These are phyloP conservation scores for Dissophora globulifera DNA, from an alignment of 192 early-diverging fungal species.

Conservation along the genomic window DNA sequence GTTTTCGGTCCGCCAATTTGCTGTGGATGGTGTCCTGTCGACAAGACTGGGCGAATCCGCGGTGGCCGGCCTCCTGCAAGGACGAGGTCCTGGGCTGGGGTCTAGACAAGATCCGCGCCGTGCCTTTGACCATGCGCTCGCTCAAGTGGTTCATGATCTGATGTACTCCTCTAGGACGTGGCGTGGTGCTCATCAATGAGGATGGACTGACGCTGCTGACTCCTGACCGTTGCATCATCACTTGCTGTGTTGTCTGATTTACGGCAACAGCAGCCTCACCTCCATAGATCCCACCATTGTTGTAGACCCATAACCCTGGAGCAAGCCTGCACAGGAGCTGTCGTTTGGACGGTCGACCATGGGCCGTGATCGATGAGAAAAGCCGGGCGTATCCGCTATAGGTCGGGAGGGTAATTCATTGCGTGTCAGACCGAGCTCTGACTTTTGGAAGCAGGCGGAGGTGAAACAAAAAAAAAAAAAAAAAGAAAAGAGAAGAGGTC, in stretches of 20 bases:
- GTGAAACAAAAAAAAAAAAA: too few relatives aligned
- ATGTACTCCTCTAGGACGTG: constrained; percentile 15
- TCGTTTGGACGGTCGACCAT: constrained; percentile 17
- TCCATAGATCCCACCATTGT: constrained; percentile 42
- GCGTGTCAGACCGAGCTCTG: too few relatives aligned
- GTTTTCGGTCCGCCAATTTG: too few relatives aligned
- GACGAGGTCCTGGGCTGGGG: constrained; percentile 27
- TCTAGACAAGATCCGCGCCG: constrained; percentile 25
- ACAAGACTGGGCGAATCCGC: constrained; percentile 1
- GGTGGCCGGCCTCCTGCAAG: constrained; percentile 10
- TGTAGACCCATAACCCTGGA: constrained; percentile 47
- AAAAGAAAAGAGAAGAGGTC: not conserved
- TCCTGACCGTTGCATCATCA: constrained; percentile 40
- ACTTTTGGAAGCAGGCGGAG: too few relatives aligned
- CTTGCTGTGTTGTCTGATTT: constrained; percentile 49
- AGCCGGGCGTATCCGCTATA: constrained; percentile 6
- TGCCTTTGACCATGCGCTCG: constrained; percentile 33
- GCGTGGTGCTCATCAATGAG: constrained; percentile 1
- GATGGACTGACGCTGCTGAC: constrained; percentile 9
- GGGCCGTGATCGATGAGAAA: constrained; percentile 20
- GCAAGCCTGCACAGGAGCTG: constrained; percentile 43
- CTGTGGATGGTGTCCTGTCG: not conserved
- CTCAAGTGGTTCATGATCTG: constrained; percentile 25
- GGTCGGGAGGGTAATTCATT: too few relatives aligned
- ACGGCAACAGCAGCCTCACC: constrained; percentile 48